Percentiles rank a stretch among this genome's conserved stretches.
phyloP scores from a whole-genome alignment of 2,329 filamentous ascomycete species.

The Aspergillus japonicus region DNA sequence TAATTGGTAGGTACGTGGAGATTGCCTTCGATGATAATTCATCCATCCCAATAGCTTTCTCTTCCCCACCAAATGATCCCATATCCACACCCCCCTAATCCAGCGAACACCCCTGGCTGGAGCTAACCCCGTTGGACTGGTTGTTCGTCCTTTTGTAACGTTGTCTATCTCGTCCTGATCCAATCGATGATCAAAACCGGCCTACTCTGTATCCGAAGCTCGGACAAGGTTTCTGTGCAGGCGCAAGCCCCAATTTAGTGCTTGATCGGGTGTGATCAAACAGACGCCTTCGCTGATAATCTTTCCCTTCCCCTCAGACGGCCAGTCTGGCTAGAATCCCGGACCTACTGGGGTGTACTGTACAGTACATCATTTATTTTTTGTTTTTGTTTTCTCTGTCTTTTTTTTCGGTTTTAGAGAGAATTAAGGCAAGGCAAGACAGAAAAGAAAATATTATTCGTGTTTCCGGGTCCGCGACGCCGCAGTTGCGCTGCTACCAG shows the following conservation, averaged over 20 bases:
- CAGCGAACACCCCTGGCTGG: slow-evolving; percentile 33
- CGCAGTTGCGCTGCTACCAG: not conserved
- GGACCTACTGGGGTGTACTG: not conserved
- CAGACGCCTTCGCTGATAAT: slow-evolving; percentile 1
- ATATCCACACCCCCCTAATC: slow-evolving; percentile 18
- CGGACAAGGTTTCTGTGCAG: slow-evolving; percentile 8
- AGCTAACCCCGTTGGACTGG: slow-evolving; percentile 16
- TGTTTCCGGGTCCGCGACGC: slow-evolving; percentile 1
- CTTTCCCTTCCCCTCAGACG: slow-evolving; percentile 16
- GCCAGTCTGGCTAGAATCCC: slow-evolving; percentile 8
- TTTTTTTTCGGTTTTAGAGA: too few species aligned
- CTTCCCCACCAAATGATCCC: slow-evolving; percentile 7
- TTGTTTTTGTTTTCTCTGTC: too few species aligned
- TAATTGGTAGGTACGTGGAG: slow-evolving; percentile 24
- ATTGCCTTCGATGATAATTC: not conserved
- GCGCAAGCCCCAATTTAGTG: slow-evolving; percentile 11
- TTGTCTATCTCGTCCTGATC: not conserved
- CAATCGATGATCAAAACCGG: slow-evolving; percentile 15
- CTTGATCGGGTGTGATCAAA: slow-evolving; percentile 17
- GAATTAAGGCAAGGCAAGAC: too few species aligned
- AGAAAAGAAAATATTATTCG: not conserved
- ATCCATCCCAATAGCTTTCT: slow-evolving; percentile 26
- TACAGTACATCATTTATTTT: not conserved
- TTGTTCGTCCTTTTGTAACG: not conserved
- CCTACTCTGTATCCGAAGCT: slow-evolving; percentile 11